A percentile compares a stretch with the other conserved stretches of the same genome.
phyloP scores from a whole-genome alignment of 148 eudicot genomes.

The Chenopodium suecicum region DNA sequence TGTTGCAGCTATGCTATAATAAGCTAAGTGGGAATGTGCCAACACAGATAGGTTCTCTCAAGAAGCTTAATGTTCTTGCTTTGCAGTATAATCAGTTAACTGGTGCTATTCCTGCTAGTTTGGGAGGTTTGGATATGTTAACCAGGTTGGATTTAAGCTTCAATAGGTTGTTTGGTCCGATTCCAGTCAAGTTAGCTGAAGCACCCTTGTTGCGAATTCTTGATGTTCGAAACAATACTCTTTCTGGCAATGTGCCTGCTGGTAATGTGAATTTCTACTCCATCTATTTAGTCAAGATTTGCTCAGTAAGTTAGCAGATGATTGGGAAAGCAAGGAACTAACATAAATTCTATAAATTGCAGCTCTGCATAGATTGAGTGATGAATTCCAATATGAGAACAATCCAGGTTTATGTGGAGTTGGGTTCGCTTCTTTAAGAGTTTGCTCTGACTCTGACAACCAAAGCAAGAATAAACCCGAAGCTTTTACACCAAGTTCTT shows the following conservation, averaged over 20 bases:
- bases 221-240: slow-evolving; percentile 68
- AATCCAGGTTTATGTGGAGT: slow-evolving; percentile 72
- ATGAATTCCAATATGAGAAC: slow-evolving; percentile 64
- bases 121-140: slow-evolving; percentile 60
- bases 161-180: slow-evolving; percentile 73
- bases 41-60: slow-evolving; percentile 64
- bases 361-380: slow-evolving; percentile 68
- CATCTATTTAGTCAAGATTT: background rate
- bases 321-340: slow-evolving; percentile 14
- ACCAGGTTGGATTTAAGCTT: slow-evolving; percentile 80
- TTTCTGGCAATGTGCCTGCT: slow-evolving; percentile 82
- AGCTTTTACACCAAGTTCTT: slow-evolving; percentile 56
- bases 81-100: slow-evolving; percentile 65
- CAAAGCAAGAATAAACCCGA: slow-evolving; percentile 42
- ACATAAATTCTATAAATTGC: slow-evolving; percentile 18
- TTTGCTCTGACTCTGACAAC: slow-evolving; percentile 46
- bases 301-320: background rate
- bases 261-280: slow-evolving; percentile 40
- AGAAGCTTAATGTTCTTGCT: slow-evolving; percentile 78
- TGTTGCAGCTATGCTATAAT: slow-evolving; percentile 82
- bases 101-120: slow-evolving; percentile 88
- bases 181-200: slow-evolving; percentile 69
- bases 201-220: slow-evolving; percentile 57
- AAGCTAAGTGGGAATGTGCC: slow-evolving; percentile 73
- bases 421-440: slow-evolving; percentile 55